A percentile compares a stretch with the other conserved stretches of the same genome.
Conservation (phyloP, 2,329 filamentous ascomycete species). For the Microdochium nivale region DNA sequence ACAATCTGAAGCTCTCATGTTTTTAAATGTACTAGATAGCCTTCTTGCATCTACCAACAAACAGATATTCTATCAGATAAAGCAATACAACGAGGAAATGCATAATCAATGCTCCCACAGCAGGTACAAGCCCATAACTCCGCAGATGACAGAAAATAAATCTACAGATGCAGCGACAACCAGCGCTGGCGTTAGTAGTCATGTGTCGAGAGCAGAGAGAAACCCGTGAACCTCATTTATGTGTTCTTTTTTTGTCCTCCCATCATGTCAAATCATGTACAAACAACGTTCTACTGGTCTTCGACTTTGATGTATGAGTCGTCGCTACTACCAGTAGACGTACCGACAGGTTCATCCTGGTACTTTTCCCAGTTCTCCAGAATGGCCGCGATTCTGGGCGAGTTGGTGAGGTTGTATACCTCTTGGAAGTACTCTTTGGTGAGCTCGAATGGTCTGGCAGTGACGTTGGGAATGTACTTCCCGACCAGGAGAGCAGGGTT, state of each 20-base stretch:
- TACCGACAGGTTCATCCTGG: slow-evolving; percentile 36
- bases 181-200: no score
- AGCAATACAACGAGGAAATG: background rate
- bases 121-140: background rate
- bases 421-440: slow-evolving; percentile 99
- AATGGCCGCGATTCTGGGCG: slow-evolving; percentile 66
- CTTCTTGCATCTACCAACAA: no score
- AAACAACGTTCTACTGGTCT: slow-evolving; percentile 6
- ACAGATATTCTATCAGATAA: background rate
- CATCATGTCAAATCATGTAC: background rate
- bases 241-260: background rate
- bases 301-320: slow-evolving; percentile 23
- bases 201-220: no score
- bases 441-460: slow-evolving; percentile 87
- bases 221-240: background rate
- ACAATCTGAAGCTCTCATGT: no score
- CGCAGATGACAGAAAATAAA: background rate
- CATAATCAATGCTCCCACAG: background rate
- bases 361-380: slow-evolving; percentile 83
- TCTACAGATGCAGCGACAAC: background rate
- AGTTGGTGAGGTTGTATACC: slow-evolving; percentile 89
- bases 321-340: slow-evolving; percentile 24
- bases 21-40: no score
- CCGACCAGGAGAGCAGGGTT: slow-evolving; percentile 94
- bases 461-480: slow-evolving; percentile 99